Evolutionary conservation across 306 rosid genomes (phyloP).

Genomic region (Cicer pinnatifidum): DNA sequence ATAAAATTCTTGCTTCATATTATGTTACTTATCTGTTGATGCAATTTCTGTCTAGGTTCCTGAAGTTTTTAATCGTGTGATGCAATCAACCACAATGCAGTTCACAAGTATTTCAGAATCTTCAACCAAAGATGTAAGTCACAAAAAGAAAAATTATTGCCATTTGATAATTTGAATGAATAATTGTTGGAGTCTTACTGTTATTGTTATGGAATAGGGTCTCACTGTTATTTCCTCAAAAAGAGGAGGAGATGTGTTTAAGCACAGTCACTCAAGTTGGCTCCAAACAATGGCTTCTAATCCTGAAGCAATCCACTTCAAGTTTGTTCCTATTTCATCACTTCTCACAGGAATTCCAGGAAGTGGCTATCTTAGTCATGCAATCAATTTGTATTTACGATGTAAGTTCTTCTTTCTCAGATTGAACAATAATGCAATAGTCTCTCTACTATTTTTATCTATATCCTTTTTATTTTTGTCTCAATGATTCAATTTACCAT

Average conservation of each 20-base stretch:
- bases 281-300: conserved; percentile 82
- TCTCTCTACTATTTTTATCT: conserved; percentile 2
- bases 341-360: conserved; percentile 90
- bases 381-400: conserved; percentile 91
- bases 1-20: neutral
- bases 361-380: conserved; percentile 96
- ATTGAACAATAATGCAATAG: neutral
- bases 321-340: conserved; percentile 88
- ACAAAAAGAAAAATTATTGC: conserved; percentile 32
- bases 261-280: conserved; percentile 81
- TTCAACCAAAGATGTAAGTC: conserved; percentile 95
- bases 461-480: too few relatives aligned
- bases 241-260: conserved; percentile 81
- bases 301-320: conserved; percentile 82
- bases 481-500: neutral
- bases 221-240: conserved; percentile 73
- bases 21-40: conserved; percentile 34
- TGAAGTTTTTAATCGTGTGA: conserved; percentile 77
- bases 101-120: conserved; percentile 82
- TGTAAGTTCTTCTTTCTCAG: conserved; percentile 66
- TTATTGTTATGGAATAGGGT: conserved; percentile 61
- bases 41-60: conserved; percentile 64
- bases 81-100: conserved; percentile 85
- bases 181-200: neutral
- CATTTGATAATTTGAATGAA: conserved; percentile 29